phyloP scores from a whole-genome alignment of 495 filamentous ascomycete species.

The Talaromyces borbonicus region DNA sequence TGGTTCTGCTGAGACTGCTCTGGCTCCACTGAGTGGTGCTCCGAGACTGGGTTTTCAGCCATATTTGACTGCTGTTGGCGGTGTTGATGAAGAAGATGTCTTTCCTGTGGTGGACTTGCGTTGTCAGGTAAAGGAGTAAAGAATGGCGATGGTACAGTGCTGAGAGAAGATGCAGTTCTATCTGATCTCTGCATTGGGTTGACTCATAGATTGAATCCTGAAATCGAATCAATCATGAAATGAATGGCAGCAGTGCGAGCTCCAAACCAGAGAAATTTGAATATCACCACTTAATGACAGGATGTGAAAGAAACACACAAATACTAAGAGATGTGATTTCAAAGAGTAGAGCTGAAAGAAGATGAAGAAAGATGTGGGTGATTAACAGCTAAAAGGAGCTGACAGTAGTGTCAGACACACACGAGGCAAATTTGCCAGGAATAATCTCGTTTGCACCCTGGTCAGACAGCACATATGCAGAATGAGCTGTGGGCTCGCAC shows the following conservation, averaged over 20 bases:
- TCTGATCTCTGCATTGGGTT: constrained; percentile 5
- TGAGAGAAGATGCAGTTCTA: constrained; percentile 3
- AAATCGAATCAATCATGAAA: no score
- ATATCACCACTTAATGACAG: no score
- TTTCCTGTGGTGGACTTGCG: not conserved
- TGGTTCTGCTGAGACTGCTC: not conserved
- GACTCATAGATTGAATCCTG: not conserved
- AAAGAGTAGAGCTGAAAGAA: no score
- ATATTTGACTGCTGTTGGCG: constrained; percentile 4
- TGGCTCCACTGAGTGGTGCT: constrained; percentile 1
- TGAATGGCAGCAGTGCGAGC: not conserved
- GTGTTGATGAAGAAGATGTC: not conserved
- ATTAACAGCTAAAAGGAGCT: no score
- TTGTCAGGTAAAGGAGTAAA: constrained; percentile 2
- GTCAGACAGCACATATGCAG: not conserved
- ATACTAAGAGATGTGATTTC: no score
- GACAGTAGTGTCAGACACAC: constrained; percentile 3
- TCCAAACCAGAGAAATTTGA: no score
- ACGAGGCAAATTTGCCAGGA: not conserved
- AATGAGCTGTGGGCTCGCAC: constrained; percentile 2
- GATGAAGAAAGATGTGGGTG: no score
- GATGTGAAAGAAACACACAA: no score
- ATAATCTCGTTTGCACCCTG: not conserved
- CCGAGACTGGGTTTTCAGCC: not conserved
- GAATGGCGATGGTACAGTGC: constrained; percentile 3